Evolutionary conservation across 768 basidiomycete species (phyloP).

Genomic region (Sarcomyxa edulis): DNA sequence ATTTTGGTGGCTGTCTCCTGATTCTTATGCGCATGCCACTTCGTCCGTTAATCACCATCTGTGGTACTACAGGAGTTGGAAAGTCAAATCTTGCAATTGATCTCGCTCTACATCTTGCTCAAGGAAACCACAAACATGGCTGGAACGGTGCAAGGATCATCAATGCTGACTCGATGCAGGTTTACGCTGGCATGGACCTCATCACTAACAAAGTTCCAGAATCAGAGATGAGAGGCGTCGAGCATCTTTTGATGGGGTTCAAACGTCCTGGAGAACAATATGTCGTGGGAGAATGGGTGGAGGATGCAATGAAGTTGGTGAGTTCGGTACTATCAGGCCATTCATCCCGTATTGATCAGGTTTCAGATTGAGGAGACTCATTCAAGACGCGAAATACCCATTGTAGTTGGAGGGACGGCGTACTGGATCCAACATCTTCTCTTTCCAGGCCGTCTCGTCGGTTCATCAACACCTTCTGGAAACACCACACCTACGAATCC

Average conservation of each 20-base stretch:
- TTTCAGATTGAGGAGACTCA: slow-evolving; percentile 74
- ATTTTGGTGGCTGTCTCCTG: no score
- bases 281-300: slow-evolving; percentile 82
- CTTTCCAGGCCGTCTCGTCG: slow-evolving; percentile 69
- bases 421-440: slow-evolving; percentile 98
- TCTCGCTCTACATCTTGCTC: slow-evolving; percentile 60
- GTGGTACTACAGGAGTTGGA: slow-evolving; percentile 94
- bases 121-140: slow-evolving; percentile 24
- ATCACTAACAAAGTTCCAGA: slow-evolving; percentile 91
- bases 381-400: slow-evolving; percentile 59
- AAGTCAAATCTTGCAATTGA: slow-evolving; percentile 92
- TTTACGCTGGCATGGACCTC: slow-evolving; percentile 85
- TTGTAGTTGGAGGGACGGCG: slow-evolving; percentile 92
- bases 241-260: slow-evolving; percentile 87
- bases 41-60: slow-evolving; percentile 74
- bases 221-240: slow-evolving; percentile 72
- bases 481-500: slow-evolving; percentile 7
- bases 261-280: slow-evolving; percentile 86
- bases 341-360: slow-evolving; percentile 6
- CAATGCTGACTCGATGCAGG: slow-evolving; percentile 98
- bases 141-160: slow-evolving; percentile 73
- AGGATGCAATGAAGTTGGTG: slow-evolving; percentile 74
- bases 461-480: no score
- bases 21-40: slow-evolving; percentile 29
- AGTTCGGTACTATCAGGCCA: no score